phyloP scores from a whole-genome alignment of 1,284 basidiomycete genomes.

The Austroboletus olivaceoglutinosus region DNA sequence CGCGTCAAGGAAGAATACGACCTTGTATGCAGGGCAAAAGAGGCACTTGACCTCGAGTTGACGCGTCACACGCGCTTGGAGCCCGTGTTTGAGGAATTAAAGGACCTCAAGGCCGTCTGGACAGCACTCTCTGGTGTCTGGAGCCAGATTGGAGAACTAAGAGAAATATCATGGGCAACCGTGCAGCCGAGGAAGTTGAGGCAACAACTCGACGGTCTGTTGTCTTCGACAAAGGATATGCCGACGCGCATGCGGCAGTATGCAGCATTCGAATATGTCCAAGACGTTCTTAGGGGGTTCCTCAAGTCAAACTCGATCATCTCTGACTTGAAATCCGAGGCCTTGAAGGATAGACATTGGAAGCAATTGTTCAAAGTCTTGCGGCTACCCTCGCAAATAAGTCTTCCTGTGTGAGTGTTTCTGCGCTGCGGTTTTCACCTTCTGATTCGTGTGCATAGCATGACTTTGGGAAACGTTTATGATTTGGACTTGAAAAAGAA shows the following conservation, averaged over 20 bases:
- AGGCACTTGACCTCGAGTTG: constrained; percentile 92
- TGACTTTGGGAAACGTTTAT: constrained; percentile 97
- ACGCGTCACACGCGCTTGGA: constrained; percentile 88
- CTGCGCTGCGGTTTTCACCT: not conserved
- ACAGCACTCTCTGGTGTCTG: constrained; percentile 97
- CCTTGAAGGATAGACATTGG: constrained; percentile 98
- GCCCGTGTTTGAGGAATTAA: constrained; percentile 92
- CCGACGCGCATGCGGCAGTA: constrained; percentile 99
- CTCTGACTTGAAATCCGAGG: constrained; percentile 94
- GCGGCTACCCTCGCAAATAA: constrained; percentile 63
- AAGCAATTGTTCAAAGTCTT: constrained; percentile 96
- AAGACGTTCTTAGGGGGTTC: constrained; percentile 82
- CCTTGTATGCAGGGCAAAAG: constrained; percentile 93
- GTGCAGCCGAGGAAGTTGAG: constrained; percentile 94
- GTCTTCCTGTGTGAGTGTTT: constrained; percentile 59
- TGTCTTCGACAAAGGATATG: constrained; percentile 96
- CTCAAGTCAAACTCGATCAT: constrained; percentile 90
- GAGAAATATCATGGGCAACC: constrained; percentile 88
- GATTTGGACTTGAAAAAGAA: constrained; percentile 96
- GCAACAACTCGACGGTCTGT: constrained; percentile 87
- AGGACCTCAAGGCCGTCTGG: constrained; percentile 98
- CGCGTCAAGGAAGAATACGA: constrained; percentile 93
- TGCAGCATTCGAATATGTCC: constrained; percentile 97
- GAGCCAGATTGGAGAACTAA: constrained; percentile 88
- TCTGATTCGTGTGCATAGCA: constrained; percentile 44